Conservation (phyloP, 2,329 filamentous ascomycete species). For the Trichoderma sp. region DNA sequence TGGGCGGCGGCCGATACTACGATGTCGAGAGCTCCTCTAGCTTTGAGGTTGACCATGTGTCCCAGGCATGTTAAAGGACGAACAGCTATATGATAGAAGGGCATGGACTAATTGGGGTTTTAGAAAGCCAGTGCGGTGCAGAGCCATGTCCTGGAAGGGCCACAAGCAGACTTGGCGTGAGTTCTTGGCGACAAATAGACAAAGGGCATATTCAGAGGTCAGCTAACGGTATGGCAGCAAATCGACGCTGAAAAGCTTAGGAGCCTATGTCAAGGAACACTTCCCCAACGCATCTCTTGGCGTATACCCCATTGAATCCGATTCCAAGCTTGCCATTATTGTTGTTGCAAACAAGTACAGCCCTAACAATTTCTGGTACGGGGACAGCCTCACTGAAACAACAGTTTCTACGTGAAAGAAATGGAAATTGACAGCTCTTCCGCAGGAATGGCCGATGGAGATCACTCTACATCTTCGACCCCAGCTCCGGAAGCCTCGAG, state of each 20-base stretch:
- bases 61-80: constrained; percentile 57
- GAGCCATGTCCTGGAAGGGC: constrained; percentile 74
- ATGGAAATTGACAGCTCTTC: constrained; percentile 26
- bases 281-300: constrained; percentile 80
- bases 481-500: constrained; percentile 66
- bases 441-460: constrained; percentile 93
- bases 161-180: constrained; percentile 79
- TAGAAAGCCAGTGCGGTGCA: constrained; percentile 82
- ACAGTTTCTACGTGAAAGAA: neutral
- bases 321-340: constrained; percentile 75
- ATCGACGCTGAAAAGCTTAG: constrained; percentile 77
- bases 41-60: constrained; percentile 83
- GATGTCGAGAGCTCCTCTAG: constrained; percentile 86
- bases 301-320: constrained; percentile 77
- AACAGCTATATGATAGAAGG: neutral
- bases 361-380: constrained; percentile 93
- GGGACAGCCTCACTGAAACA: no score
- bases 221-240: constrained; percentile 51
- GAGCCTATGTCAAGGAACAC: constrained; percentile 80
- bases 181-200: constrained; percentile 35
- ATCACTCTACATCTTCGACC: constrained; percentile 77
- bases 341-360: constrained; percentile 97
- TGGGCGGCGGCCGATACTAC: constrained; percentile 82
- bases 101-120: constrained; percentile 27
- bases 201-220: neutral